Evolutionary conservation across 306 rosid species (phyloP), one percentile per base, ranked within the genome.

Genomic region (Casuarina equisetifolia): DNA sequence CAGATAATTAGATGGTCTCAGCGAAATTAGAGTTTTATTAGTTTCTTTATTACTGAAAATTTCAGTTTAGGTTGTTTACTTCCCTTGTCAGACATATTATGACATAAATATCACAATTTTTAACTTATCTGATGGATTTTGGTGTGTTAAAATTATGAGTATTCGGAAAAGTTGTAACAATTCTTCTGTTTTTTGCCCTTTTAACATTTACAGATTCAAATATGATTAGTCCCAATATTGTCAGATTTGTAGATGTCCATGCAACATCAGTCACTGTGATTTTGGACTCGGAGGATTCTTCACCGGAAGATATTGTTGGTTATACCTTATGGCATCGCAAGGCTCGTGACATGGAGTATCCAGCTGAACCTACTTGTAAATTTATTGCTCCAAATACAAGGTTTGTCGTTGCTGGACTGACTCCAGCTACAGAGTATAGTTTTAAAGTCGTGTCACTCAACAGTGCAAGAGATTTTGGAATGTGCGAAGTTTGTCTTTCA

Each of bases 321-420:
- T 90, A 85, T 84, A 78, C 74, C 73, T 68, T 94, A 79, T 94
- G 98, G 98, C 90, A 94, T 74, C 82, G 96, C 71, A 89, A 83
- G 76, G 87, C 86, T 58, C 77, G 76, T 67, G 92, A 85, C 49
- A 69, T 43, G 64, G 84, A 83, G 79, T 92, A 89, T 80, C 92
- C 88, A 5, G 74, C 58, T 48, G 87, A 90, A 69, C 96, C 98
- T 1, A 89, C 92, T 42, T 80, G 91, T 78, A 72, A 81, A 39
- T 61, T 75, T 62, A 82, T 80, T 74, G 79, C 77, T 36, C 91
- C 91, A 43, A 86, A 86, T 79, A 83, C 85, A 72, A 86, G 88
- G 80, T 88, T 89, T 76, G 70, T 77, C 54, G 66, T 94, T 75
- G 74, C 73, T 74, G 92, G 80, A 69, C 89, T 94, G 50, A 74